These are phyloP conservation scores for Dryas octopetala DNA, from an alignment of 306 rosid genomes.

Conservation along the genomic window DNA sequence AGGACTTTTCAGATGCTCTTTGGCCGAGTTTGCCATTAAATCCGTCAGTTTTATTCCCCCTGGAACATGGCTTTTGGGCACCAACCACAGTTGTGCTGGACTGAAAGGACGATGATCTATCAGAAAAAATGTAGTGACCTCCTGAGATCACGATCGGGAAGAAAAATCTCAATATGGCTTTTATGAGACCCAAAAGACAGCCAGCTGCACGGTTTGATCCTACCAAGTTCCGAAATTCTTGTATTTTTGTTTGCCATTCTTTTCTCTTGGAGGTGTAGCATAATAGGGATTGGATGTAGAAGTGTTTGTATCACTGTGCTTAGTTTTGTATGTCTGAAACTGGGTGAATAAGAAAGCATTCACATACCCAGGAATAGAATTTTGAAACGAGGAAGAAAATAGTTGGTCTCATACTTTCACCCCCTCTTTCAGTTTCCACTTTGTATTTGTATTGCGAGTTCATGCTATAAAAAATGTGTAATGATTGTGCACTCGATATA, in stretches of 20 bases:
- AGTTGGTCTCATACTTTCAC: no score
- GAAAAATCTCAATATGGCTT: background rate
- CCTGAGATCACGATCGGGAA: background rate
- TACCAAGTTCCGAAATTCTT: background rate
- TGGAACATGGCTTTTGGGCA: constrained; percentile 24
- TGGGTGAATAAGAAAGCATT: constrained; percentile 29
- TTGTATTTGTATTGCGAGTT: constrained; percentile 3
- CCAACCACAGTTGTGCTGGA: constrained; percentile 18
- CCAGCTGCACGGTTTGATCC: background rate
- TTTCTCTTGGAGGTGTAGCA: constrained; percentile 35
- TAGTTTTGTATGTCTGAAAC: constrained; percentile 20
- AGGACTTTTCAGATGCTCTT: constrained; percentile 5
- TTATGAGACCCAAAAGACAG: background rate
- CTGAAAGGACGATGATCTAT: constrained; percentile 1
- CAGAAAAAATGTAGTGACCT: constrained; percentile 3
- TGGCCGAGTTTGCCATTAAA: background rate
- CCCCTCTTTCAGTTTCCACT: background rate
- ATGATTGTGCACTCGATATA: no score
- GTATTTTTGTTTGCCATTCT: constrained; percentile 37
- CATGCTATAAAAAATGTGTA: background rate
- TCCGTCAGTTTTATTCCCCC: constrained; percentile 21
- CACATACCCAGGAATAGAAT: constrained; percentile 5
- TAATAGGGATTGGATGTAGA: constrained; percentile 22
- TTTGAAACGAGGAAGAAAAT: background rate
- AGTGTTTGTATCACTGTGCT: constrained; percentile 23